Base-by-base conservation (phyloP, 352 stramenopile species). In the Globisporangium apiculatum region DNA sequence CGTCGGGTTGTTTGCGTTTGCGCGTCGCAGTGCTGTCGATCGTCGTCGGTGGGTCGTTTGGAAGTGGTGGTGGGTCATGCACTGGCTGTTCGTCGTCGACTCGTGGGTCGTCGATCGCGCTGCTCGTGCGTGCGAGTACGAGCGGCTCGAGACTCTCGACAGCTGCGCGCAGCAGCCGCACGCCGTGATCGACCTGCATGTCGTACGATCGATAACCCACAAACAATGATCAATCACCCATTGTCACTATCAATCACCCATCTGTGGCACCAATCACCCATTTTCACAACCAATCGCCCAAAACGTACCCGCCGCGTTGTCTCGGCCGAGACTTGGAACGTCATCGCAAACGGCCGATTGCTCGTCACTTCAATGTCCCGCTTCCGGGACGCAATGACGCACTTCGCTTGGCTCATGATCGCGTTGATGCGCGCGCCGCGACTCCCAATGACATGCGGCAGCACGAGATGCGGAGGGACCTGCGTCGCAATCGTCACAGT, bases 351-450 rank as follows among this genome's bases (percentile, higher is more conserved):
- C 7, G 57, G 55, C 7, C 36, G 7, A 53, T 17, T 60, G 10
- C 48, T 50, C 8, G 36, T 31, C 12, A 40, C 46, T 49, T 45
- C 53, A 37, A 15, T 48, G 49, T 49, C 42, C 6, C 51, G 54
- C 36, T 75, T 65, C 14, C 64, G 70, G 57, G 86, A 69, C 17
- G 64, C 63, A 36, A 90, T 86, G 11, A 64, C 75, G 58, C 75
- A 86, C 24, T 80, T 73, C 17, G 76, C 69, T 48, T 74, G 72
- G 38, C 68, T 67, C 75, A 88, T 86, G 48, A 88, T 70, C 14
- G 58, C 66, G n/a, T 85, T 76, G 17, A 90, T 65, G 9, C 79
- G 76, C n/a, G 64, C 64, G 35, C 70, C 67, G 18, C 74, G 76
- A 0, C 64, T 60, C 7, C 80, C 76, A 24, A 86, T 71, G 42